phyloP scores from a whole-genome alignment of 2,329 filamentous ascomycete genomes.

The Chaetomium sp. region DNA sequence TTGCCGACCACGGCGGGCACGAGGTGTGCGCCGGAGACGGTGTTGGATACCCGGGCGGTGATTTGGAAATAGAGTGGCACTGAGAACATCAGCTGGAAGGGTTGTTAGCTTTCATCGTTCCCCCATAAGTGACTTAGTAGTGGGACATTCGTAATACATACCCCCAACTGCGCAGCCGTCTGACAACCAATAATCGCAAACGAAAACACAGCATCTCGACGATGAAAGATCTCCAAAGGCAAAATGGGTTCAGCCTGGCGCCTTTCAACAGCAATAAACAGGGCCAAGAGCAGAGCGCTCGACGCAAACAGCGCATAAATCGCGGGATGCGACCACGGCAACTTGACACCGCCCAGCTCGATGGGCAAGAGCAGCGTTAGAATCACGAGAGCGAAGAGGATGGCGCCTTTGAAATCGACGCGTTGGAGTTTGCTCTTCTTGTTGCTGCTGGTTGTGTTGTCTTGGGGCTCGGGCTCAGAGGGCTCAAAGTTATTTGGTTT shows the following conservation, averaged over 20 bases:
- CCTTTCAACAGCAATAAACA: constrained; percentile 31
- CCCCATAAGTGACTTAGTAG: not conserved
- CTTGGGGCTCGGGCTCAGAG: not conserved
- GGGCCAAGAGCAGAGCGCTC: constrained; percentile 25
- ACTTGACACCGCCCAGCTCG: constrained; percentile 34
- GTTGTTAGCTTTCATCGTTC: not conserved
- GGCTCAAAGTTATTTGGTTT: not conserved
- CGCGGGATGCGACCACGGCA: constrained; percentile 34
- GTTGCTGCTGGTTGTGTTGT: constrained; percentile 12
- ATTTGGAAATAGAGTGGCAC: constrained; percentile 66
- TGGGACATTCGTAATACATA: constrained; percentile 27
- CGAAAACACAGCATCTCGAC: constrained; percentile 46
- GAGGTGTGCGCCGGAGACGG: constrained; percentile 53
- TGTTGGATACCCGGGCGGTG: constrained; percentile 50
- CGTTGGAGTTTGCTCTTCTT: constrained; percentile 40
- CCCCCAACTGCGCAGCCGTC: constrained; percentile 50
- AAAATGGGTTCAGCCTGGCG: constrained; percentile 51
- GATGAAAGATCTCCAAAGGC: constrained; percentile 47
- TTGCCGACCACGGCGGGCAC: constrained; percentile 64
- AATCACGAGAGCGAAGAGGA: constrained; percentile 34
- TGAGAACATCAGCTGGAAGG: constrained; percentile 50
- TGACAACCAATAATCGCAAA: constrained; percentile 49
- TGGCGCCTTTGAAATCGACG: constrained; percentile 53
- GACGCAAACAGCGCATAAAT: constrained; percentile 28
- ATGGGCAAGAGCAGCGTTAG: constrained; percentile 35